phyloP scores from a whole-genome alignment of 257 asterid genomes.

The Lithospermum erythrorhizon region DNA sequence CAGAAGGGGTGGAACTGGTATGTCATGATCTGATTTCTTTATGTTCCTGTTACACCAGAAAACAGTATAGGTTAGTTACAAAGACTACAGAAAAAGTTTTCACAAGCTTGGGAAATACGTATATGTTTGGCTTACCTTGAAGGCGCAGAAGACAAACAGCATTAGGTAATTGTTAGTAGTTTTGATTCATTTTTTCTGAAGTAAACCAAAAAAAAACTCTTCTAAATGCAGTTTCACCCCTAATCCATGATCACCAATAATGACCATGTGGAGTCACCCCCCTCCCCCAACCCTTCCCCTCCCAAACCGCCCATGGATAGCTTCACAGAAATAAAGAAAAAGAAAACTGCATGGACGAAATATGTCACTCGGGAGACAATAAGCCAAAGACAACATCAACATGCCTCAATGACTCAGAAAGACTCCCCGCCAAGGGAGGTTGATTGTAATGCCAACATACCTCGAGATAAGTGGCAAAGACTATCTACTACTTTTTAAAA shows the following conservation, averaged over 20 bases:
- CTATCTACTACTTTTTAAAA: too few species aligned
- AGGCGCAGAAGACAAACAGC: too few species aligned
- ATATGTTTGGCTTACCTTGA: too few species aligned
- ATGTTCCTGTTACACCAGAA: constrained; percentile 49
- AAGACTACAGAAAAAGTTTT: background rate
- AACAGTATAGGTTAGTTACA: background rate
- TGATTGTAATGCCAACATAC: too few species aligned
- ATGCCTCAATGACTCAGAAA: too few species aligned
- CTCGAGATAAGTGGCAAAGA: too few species aligned
- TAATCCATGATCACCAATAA: too few species aligned
- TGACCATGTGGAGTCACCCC: too few species aligned
- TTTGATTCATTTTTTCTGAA: too few species aligned
- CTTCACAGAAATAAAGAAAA: background rate
- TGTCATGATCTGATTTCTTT: constrained; percentile 70
- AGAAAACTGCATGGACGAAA: background rate
- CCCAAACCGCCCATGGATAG: background rate
- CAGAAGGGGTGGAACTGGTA: constrained; percentile 91
- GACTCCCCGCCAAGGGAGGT: too few species aligned
- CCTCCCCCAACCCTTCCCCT: too few species aligned
- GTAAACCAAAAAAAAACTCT: background rate
- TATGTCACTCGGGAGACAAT: background rate
- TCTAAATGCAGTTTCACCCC: background rate
- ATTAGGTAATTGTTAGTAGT: background rate
- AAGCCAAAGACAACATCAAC: background rate
- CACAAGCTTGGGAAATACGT: too few species aligned